A percentile compares a stretch with the other conserved stretches of the same genome.
Conservation (phyloP, 2,329 filamentous ascomycete genomes). For the Trichothecium roseum region DNA sequence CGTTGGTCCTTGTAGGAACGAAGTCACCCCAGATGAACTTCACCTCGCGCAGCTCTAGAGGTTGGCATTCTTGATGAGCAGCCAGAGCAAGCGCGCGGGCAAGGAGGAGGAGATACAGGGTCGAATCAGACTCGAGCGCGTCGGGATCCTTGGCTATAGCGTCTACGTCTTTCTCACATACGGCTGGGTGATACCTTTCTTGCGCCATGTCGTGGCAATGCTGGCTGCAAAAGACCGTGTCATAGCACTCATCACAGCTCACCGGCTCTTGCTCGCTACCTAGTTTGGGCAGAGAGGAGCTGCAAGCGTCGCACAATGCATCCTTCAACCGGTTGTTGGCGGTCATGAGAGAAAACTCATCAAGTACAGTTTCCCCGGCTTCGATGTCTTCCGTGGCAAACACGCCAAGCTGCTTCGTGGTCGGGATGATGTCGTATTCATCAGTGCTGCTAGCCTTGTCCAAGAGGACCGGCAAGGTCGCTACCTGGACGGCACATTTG, state of each 20-base stretch:
- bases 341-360: conserved; percentile 78
- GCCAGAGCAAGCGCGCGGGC: conserved; percentile 54
- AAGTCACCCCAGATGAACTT: conserved; percentile 65
- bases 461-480: conserved; percentile 63
- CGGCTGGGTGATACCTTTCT: conserved; percentile 50
- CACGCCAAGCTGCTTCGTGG: conserved; percentile 72
- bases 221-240: conserved; percentile 56
- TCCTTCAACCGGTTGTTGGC: conserved; percentile 85
- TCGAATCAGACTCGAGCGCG: conserved; percentile 46
- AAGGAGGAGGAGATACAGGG: conserved; percentile 53
- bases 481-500: conserved; percentile 69
- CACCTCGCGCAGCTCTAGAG: conserved; percentile 52
- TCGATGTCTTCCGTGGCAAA: conserved; percentile 77
- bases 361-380: conserved; percentile 65
- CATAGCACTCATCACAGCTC: conserved; percentile 49
- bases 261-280: conserved; percentile 34
- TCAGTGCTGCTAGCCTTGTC: conserved; percentile 41
- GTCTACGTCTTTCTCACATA: conserved; percentile 58
- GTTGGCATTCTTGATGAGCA: conserved; percentile 47
- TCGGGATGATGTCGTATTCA: conserved; percentile 39
- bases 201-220: conserved; percentile 48
- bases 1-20: conserved; percentile 38
- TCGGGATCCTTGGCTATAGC: conserved; percentile 55
- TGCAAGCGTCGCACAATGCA: conserved; percentile 81
- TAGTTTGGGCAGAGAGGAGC: conserved; percentile 56